Conservation (phyloP, 305 asterid genomes). For the Andrographis paniculata region DNA sequence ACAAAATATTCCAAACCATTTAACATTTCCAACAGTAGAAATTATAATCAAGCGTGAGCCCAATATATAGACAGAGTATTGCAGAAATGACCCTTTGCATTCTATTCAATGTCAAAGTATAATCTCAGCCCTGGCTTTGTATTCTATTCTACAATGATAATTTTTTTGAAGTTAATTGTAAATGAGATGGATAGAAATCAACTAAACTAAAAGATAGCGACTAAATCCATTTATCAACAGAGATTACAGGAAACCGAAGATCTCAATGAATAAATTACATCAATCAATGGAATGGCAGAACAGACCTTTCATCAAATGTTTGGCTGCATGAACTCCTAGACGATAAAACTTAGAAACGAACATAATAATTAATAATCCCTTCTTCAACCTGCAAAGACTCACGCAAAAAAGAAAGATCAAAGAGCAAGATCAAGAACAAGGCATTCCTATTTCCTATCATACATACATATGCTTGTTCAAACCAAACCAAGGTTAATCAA, state of each 20-base stretch:
- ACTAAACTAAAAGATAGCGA: too few species aligned
- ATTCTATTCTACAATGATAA: too few species aligned
- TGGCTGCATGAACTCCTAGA: conserved; percentile 36
- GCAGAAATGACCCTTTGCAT: too few species aligned
- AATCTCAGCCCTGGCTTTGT: too few species aligned
- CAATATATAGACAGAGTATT: too few species aligned
- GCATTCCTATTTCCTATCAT: neutral
- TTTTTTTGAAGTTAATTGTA: too few species aligned
- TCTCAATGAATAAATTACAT: neutral
- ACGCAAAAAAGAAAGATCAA: neutral
- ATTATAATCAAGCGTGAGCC: too few species aligned
- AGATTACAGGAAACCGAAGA: neutral
- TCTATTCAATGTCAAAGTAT: too few species aligned
- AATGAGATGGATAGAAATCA: too few species aligned
- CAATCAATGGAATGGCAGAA: conserved; percentile 6
- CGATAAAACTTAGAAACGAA: conserved; percentile 40
- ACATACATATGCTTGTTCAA: neutral
- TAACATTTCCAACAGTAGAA: too few species aligned
- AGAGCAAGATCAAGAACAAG: neutral
- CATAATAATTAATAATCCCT: conserved; percentile 28
- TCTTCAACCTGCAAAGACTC: conserved; percentile 20
- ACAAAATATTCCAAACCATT: neutral
- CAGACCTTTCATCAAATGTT: conserved; percentile 34
- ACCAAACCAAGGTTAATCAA: too few species aligned
- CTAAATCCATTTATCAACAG: too few species aligned